Evolutionary conservation across 495 filamentous ascomycete genomes (phyloP), one percentile per base, ranked within the genome.

Genomic region (Penicillium arizonense): DNA sequence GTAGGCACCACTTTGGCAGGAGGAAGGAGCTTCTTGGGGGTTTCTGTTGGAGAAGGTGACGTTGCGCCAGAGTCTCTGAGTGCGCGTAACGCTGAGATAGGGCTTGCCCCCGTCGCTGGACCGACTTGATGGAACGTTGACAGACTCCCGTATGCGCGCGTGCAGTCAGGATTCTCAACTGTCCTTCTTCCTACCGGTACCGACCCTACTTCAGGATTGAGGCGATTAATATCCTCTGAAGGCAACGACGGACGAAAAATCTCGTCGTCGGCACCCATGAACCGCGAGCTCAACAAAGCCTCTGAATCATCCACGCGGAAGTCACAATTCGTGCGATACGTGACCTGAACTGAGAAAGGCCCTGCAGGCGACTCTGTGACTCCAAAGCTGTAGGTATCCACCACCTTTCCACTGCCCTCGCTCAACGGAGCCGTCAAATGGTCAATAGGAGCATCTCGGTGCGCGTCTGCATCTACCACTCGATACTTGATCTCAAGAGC

Each of bases 291-390:
- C 32, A 98, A 64, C 16, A 97, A 69, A 4, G 91, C 85, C 71
- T 98, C 94, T 0, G 90, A 86, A 62, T 96, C 90, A 59, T 95
- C 93, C 14, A 96, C 84, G 14, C 89, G 83, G 73, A 98, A 97
- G 57, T 88, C 90, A 71, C 87, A 95, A 61, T 91, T 88, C 33
- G 81, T 88, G 49, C 94, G 89, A 68, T 94, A 96, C 7, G 84
- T 81, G 18, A 96, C 88, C 36, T 87, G 79, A 42, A 91, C 83
- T 32, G 85, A 85, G 57, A 98, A 87, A 26, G 87, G 82, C 21
- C 94, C 94, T 13, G 87, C 89, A 14, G 92, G 92, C 4, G 90
- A 90, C 46, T 92, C 87, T 3, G 91, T 86, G 32, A 88, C 82
- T 12, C 86, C 86, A 67, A 96, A 93, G 42, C 75, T 76, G 69